These are phyloP conservation scores for Schizochytrium sp. DNA, from an alignment of 108 stramenopile genomes.

Conservation along the genomic window DNA sequence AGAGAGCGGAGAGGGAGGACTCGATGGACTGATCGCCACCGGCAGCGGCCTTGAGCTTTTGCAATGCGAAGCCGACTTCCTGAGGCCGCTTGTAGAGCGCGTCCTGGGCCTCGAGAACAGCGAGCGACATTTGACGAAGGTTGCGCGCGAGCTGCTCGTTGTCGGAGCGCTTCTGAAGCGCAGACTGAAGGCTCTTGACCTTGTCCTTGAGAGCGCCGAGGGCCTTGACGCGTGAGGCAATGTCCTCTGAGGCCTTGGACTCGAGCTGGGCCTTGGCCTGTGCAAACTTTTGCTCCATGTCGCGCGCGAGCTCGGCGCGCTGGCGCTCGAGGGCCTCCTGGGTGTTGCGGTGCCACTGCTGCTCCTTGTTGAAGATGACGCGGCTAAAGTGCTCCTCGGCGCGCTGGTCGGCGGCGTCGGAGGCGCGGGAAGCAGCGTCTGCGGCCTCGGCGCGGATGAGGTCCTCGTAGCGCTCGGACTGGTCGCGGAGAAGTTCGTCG, in stretches of 20 bases:
- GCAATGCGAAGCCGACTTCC: neutral
- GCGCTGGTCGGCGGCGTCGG: neutral
- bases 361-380: neutral
- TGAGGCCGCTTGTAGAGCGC: neutral
- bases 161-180: neutral
- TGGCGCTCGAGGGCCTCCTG: constrained; percentile 15
- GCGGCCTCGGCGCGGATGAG: neutral
- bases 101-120: neutral
- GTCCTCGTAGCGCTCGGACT: constrained; percentile 12
- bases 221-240: neutral
- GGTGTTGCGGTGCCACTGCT: constrained; percentile 3
- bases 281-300: neutral
- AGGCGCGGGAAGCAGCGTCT: neutral
- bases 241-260: constrained; percentile 11
- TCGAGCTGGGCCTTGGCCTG: constrained; percentile 12
- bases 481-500: neutral
- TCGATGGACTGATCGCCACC: neutral
- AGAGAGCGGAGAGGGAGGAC: neutral
- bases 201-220: constrained; percentile 11
- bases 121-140: neutral
- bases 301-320: neutral
- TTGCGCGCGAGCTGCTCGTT: neutral
- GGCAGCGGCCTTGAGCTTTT: neutral
- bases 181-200: neutral
- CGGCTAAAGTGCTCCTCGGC: constrained; percentile 4